Evolutionary conservation across 805 yeast genomes (phyloP), one percentile per base, ranked within the genome.

Genomic region (Sungouiozyma ichnusensis): DNA sequence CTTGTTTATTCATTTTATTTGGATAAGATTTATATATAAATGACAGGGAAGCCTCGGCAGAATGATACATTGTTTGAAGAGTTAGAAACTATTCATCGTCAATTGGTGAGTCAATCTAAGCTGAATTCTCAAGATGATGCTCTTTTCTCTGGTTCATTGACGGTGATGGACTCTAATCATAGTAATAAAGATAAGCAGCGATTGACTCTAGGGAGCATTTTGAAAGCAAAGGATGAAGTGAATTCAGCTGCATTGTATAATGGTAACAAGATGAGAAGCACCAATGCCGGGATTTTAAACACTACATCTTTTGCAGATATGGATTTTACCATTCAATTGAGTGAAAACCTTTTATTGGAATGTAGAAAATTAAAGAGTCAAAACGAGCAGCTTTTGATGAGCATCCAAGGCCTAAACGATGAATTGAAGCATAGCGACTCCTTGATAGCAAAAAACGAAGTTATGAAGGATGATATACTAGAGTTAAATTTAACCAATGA

Each of bases 401-500:
- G 43, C 80, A 78, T 54, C 67, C 71, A 39, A 60, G 37, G 65
- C 6, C 63, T 74, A 39, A 76, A 74, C 53, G 85, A 81, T 52
- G 65, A 71, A 34, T 24, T 24, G 29, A 24, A 38, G 36, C 29
- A 20, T 29, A 34, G 15, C n/a, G 17, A 32, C 16, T 67, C 65
- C 9, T 46, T 55, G 13, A 53, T 67, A 16, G 51, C 47, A 29
- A 63, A 63, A n/a, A 53, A 71, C 37, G 64, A 69, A 49, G 65
- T 70, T 20, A 72, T 79, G 44, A 76, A 70, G 49, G 58, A 57
- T 3, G 71, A 74, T 37, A 74, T 81, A 37, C 71, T 69, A 27
- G 79, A 74, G 38, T 62, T 82, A 46, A 82, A 81, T 55, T 81
- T 79, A 51, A 87, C 80, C 53, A 81, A 81, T 58, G 83, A 79